phyloP scores from a whole-genome alignment of 345 rosid genomes.

The Brassica rapa region DNA sequence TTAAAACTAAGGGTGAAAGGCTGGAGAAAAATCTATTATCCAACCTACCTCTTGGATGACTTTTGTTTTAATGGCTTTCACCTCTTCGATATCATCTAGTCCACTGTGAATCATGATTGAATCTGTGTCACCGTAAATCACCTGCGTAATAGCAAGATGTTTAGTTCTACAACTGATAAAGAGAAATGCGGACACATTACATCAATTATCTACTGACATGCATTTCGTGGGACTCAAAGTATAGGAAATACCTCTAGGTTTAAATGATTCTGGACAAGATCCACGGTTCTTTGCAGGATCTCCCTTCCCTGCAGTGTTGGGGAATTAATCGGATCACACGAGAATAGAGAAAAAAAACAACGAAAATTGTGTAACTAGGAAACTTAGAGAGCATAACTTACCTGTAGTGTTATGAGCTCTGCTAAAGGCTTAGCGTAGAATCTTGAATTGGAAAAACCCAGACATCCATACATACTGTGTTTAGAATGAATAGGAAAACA shows the following conservation, averaged over 20 bases:
- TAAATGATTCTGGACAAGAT: constrained; percentile 89
- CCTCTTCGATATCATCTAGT: constrained; percentile 77
- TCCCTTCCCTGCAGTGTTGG: constrained; percentile 81
- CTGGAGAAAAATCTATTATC: constrained; percentile 14
- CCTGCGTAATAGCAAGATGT: constrained; percentile 56
- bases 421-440: constrained; percentile 99
- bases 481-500: constrained; percentile 12
- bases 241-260: constrained; percentile 72
- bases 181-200: constrained; percentile 17
- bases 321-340: constrained; percentile 1
- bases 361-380: not conserved
- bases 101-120: constrained; percentile 98
- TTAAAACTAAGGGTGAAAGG: not conserved
- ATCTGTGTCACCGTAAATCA: constrained; percentile 97
- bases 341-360: constrained; percentile 6
- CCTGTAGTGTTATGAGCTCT: constrained; percentile 91
- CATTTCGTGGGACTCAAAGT: constrained; percentile 27
- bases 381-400: constrained; percentile 40
- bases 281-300: constrained; percentile 92
- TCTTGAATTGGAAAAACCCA: constrained; percentile 97
- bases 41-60: constrained; percentile 85
- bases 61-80: constrained; percentile 76
- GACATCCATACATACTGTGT: constrained; percentile 98
- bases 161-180: constrained; percentile 24
- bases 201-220: constrained; percentile 21